Evolutionary conservation across 208 protist species (phyloP).

Genomic region (Trypanosoma vivax): DNA sequence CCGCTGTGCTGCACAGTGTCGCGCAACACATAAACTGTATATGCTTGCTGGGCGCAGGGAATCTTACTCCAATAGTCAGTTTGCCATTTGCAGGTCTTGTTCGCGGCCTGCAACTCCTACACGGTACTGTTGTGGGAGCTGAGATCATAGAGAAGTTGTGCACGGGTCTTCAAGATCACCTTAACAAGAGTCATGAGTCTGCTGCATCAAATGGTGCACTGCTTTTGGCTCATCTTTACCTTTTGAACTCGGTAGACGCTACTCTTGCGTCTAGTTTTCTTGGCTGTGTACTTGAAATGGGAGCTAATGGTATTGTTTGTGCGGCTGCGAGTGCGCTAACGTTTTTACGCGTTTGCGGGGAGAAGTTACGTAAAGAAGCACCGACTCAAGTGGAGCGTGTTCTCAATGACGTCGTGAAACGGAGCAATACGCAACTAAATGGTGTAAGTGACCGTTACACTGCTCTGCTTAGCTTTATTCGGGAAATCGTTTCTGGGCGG

Average conservation of each 20-base stretch:
- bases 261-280: slow-evolving; percentile 50
- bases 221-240: slow-evolving; percentile 67
- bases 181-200: slow-evolving; percentile 40
- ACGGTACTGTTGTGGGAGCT: slow-evolving; percentile 58
- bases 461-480: slow-evolving; percentile 61
- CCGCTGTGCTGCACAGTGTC: slow-evolving; percentile 43
- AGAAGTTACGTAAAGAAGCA: slow-evolving; percentile 74
- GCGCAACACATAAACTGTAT: slow-evolving; percentile 46
- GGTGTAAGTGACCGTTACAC: slow-evolving; percentile 40
- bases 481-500: slow-evolving; percentile 47
- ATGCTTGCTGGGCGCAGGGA: slow-evolving; percentile 47
- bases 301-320: slow-evolving; percentile 21
- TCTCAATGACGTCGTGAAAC: slow-evolving; percentile 32
- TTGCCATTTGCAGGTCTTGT: slow-evolving; percentile 72
- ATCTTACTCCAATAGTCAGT: slow-evolving; percentile 43
- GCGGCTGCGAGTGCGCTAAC: slow-evolving; percentile 52
- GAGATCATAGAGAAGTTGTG: slow-evolving; percentile 58
- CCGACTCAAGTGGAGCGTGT: slow-evolving; percentile 49
- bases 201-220: slow-evolving; percentile 50
- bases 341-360: slow-evolving; percentile 68
- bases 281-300: slow-evolving; percentile 27
- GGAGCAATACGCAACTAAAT: slow-evolving; percentile 3
- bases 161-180: slow-evolving; percentile 32
- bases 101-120: slow-evolving; percentile 66
- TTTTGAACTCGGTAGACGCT: slow-evolving; percentile 62